These are phyloP conservation scores for Fragaria vesca DNA, from an alignment of 306 rosid species.

Conservation along the genomic window DNA sequence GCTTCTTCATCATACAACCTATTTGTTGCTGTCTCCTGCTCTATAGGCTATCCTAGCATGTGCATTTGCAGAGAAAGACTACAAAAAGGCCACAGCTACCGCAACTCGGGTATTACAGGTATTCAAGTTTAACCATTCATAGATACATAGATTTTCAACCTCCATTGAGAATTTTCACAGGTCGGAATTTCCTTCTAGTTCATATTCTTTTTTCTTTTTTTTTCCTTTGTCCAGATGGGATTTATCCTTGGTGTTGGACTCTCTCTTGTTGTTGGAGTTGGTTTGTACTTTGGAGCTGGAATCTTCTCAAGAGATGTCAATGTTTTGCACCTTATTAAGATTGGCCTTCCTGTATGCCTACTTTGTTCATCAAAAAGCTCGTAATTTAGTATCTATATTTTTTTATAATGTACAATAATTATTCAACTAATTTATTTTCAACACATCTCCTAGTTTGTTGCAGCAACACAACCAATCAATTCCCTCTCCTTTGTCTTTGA, in stretches of 20 bases:
- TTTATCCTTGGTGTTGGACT: slow-evolving; percentile 79
- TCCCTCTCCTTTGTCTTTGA: slow-evolving; percentile 89
- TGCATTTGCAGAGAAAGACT: slow-evolving; percentile 83
- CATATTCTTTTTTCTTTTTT: background rate
- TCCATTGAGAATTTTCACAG: background rate
- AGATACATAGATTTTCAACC: background rate
- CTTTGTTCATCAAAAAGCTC: background rate
- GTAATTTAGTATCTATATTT: background rate
- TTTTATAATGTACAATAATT: background rate
- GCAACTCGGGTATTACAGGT: slow-evolving; percentile 72
- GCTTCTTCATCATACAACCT: background rate
- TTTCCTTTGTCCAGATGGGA: slow-evolving; percentile 51
- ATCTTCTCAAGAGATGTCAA: slow-evolving; percentile 57
- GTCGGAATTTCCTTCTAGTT: background rate
- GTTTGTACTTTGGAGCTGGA: slow-evolving; percentile 78
- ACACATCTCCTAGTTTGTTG: slow-evolving; percentile 63
- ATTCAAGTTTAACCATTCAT: background rate
- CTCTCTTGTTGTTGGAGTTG: slow-evolving; percentile 64
- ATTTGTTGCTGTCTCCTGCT: background rate
- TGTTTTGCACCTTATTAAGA: slow-evolving; percentile 71
- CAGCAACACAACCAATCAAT: slow-evolving; percentile 94
- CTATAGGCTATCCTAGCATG: slow-evolving; percentile 84
- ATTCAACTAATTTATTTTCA: slow-evolving; percentile 3
- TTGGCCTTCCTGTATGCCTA: slow-evolving; percentile 67
- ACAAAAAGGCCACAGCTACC: slow-evolving; percentile 48